Base-by-base conservation (phyloP, 2,329 filamentous ascomycete genomes). In the Drechslerella stenobrocha region DNA sequence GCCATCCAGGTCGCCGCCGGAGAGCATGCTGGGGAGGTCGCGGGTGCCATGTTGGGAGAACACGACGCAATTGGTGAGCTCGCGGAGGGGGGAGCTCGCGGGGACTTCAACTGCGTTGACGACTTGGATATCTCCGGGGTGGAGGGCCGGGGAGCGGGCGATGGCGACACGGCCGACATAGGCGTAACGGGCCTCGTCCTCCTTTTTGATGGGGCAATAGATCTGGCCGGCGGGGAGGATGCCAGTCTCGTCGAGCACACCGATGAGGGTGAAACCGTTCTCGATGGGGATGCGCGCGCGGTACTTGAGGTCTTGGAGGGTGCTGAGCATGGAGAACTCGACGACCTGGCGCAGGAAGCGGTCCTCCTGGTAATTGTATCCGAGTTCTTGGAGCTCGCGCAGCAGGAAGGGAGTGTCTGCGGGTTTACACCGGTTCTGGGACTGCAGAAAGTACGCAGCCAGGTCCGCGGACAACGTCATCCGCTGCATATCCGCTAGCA, bases 1-100 rank as follows among this genome's bases (percentile, higher is more conserved):
- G 0, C 90, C 90, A 70, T 93, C 89, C 0, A 95, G 80, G 74
- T 95, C 90, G 0, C 90, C 90, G 0, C 90, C 90, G 53, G 87
- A 87, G 0, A 95, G 79, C 75, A 87, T 82, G 67, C 88, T 92
- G 0, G 89, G 89, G 0, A 95, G 77, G 73, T 95, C 90, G 13
- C 90, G 83, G 0, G 72, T 23, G 0, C 90, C 90, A 40, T 82
- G 79, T 59, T 85, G 83, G 64, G 86, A 90, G 74, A 95, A 95
- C 0, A 88, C 83, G 13, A 95, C 81, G 65, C 89, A 91, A 72
- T 95, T 95, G 1, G 79, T 77, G 0, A 91, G 79, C 0, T 79
- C 73, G 1, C 77, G 77, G 0, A 95, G 79, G 0, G 87, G 83
- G 13, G 87, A 88, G 0, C 77, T 76, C 0, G 83, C 81, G 0